phyloP scores from a whole-genome alignment of 2,329 filamentous ascomycete genomes.

The Sclerotinia minor region DNA sequence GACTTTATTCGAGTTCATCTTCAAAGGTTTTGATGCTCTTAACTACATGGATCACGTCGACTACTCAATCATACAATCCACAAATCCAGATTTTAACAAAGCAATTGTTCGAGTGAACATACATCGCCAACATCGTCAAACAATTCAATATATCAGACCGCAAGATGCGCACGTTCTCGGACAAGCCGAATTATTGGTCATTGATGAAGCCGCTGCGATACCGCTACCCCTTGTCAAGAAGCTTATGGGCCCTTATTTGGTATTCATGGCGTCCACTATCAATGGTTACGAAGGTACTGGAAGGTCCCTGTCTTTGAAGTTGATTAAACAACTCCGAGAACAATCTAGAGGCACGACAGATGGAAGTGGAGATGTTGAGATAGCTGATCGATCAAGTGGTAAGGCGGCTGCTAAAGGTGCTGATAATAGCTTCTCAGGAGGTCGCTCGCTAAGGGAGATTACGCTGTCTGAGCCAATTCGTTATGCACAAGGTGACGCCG shows the following conservation, averaged over 20 bases:
- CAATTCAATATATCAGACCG: slow-evolving; percentile 96
- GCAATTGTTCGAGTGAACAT: slow-evolving; percentile 97
- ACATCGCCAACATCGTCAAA: slow-evolving; percentile 91
- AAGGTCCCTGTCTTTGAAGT: slow-evolving; percentile 87
- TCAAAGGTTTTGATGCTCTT: slow-evolving; percentile 95
- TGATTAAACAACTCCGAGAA: slow-evolving; percentile 95
- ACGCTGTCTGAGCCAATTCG: slow-evolving; percentile 91
- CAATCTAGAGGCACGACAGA: slow-evolving; percentile 71
- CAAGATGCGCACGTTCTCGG: slow-evolving; percentile 94
- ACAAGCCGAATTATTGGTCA: slow-evolving; percentile 91
- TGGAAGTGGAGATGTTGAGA: slow-evolving; percentile 59
- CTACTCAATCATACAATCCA: slow-evolving; percentile 97
- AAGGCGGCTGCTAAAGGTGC: slow-evolving; percentile 62
- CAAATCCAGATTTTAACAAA: slow-evolving; percentile 98
- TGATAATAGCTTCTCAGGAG: slow-evolving; percentile 59
- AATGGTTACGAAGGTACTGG: slow-evolving; percentile 98
- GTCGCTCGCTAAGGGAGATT: slow-evolving; percentile 84
- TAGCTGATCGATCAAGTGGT: slow-evolving; percentile 78
- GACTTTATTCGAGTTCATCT: slow-evolving; percentile 96
- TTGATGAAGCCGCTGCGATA: slow-evolving; percentile 96
- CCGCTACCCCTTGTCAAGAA: slow-evolving; percentile 89
- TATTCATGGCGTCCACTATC: slow-evolving; percentile 99
- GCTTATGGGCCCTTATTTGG: slow-evolving; percentile 92
- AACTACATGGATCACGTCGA: slow-evolving; percentile 94
- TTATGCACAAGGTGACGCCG: slow-evolving; percentile 85